Conservation (phyloP, 202 grass and related monocot species). For the Eragrostis tef region DNA sequence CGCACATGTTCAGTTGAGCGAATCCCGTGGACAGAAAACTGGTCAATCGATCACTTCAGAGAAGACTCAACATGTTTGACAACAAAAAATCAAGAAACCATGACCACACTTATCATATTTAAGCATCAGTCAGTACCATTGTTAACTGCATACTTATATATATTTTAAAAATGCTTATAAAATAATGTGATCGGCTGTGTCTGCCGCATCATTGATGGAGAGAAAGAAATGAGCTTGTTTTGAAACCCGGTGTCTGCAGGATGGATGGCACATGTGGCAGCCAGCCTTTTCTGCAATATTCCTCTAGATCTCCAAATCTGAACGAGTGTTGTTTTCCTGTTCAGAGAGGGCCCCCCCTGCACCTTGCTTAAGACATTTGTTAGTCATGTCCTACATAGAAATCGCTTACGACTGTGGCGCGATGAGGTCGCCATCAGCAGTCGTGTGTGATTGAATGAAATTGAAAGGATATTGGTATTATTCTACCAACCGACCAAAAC, state of each 20-base stretch:
- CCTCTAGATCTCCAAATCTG: constrained; percentile 17
- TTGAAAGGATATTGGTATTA: neutral
- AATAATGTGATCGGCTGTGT: neutral
- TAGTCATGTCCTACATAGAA: neutral
- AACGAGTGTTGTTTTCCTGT: constrained; percentile 3
- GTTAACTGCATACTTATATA: neutral
- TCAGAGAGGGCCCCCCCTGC: neutral
- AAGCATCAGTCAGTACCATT: neutral
- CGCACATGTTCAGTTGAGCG: constrained; percentile 31
- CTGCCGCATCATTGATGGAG: neutral
- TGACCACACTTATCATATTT: neutral
- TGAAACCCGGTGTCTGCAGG: neutral
- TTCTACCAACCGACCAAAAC: constrained; percentile 6
- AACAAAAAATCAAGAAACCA: neutral
- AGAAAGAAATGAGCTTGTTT: neutral
- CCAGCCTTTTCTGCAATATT: neutral
- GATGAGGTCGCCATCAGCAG: neutral
- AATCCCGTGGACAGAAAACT: neutral
- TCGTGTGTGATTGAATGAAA: neutral
- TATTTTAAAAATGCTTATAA: neutral
- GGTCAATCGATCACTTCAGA: constrained; percentile 16
- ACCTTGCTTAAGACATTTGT: neutral
- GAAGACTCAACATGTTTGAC: neutral
- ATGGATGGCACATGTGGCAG: neutral
- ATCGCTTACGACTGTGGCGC: neutral